A percentile compares a stretch with the other conserved stretches of the same genome.
phyloP scores from a whole-genome alignment of 495 filamentous ascomycete genomes.

The Aspergillus leporis region DNA sequence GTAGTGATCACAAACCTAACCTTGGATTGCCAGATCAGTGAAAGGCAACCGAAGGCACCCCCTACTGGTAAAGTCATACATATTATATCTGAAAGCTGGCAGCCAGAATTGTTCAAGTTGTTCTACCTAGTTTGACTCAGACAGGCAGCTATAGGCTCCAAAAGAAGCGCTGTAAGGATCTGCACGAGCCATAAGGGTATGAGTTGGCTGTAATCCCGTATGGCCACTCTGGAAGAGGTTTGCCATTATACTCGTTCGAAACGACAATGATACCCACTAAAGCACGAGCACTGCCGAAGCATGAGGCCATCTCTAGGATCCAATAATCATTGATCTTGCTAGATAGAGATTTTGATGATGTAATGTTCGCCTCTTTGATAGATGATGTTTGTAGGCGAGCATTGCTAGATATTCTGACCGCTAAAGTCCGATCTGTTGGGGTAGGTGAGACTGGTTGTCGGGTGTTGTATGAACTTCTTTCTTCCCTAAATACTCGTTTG shows the following conservation, averaged over 20 bases:
- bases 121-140: not conserved
- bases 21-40: not conserved
- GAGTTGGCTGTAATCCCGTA: not conserved
- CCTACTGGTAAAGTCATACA: constrained; percentile 1
- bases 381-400: not conserved
- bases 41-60: not conserved
- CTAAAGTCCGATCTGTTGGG: not conserved
- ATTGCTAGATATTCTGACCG: not conserved
- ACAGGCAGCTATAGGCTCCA: constrained; percentile 1
- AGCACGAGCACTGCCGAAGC: not conserved
- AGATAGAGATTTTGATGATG: not conserved
- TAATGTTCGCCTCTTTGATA: not conserved
- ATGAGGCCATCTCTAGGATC: not conserved
- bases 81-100: not conserved
- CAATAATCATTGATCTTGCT: not conserved
- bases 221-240: not conserved
- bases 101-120: not conserved
- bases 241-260: not conserved
- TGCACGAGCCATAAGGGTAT: constrained; percentile 2
- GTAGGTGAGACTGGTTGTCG: not conserved
- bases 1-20: not conserved
- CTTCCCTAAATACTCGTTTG: not conserved
- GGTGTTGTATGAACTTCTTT: not conserved
- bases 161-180: not conserved
- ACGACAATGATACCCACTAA: not conserved